A percentile compares a stretch with the other conserved stretches of the same genome.
phyloP scores from a whole-genome alignment of 78 protist species.

The Salpingoeca rosetta region DNA sequence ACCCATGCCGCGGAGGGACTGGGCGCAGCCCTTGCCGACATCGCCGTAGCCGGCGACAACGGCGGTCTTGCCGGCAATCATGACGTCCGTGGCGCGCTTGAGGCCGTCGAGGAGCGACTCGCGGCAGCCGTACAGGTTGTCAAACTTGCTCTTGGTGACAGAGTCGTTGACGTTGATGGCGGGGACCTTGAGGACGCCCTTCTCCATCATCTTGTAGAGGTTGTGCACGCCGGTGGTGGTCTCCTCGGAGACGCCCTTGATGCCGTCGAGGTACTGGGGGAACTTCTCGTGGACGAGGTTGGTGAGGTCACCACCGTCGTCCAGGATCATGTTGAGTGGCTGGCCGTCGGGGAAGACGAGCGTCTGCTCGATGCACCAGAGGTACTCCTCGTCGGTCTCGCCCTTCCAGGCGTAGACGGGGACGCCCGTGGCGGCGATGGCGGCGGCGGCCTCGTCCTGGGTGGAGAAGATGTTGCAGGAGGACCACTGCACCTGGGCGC shows the following conservation, averaged over 20 bases:
- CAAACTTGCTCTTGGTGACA: constrained; percentile 98
- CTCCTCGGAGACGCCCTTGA: constrained; percentile 97
- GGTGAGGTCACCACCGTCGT: constrained; percentile 99
- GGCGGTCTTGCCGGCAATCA: constrained; percentile 95
- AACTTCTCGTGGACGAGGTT: constrained; percentile 84
- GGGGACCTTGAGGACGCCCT: constrained; percentile 84
- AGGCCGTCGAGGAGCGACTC: constrained; percentile 97
- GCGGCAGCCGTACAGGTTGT: constrained; percentile 98
- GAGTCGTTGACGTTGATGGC: constrained; percentile 99
- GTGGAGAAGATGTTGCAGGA: constrained; percentile 99
- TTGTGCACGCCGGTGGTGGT: constrained; percentile 99
- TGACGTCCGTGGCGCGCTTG: constrained; percentile 98
- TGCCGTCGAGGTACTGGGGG: constrained; percentile 51
- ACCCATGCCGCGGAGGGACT: constrained; percentile 75
- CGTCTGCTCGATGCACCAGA: constrained; percentile 86
- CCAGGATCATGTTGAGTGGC: constrained; percentile 83
- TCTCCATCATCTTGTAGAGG: constrained; percentile 78
- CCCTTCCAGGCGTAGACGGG: constrained; percentile 98
- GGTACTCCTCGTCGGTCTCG: constrained; percentile 97
- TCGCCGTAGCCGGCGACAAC: constrained; percentile 97
- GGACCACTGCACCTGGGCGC: constrained; percentile 95
- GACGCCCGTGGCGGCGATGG: constrained; percentile 90
- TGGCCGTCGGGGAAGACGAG: constrained; percentile 71
- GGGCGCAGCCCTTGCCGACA: constrained; percentile 98
- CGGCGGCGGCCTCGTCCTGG: constrained; percentile 99